phyloP scores from a whole-genome alignment of 2,329 filamentous ascomycete genomes.

The Camptophora hylomeconis region DNA sequence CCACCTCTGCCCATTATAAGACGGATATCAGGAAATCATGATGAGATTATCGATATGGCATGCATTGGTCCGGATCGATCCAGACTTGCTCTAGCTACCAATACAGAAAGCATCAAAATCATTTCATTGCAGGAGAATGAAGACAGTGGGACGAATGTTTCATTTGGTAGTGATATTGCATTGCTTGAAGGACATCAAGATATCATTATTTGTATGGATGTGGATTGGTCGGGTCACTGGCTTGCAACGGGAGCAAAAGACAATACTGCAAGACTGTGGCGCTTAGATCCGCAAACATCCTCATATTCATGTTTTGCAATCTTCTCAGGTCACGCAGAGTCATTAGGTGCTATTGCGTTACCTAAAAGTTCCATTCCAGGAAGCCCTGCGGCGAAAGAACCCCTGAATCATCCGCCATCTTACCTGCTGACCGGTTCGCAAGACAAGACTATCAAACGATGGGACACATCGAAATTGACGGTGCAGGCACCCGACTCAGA shows the following conservation, averaged over 20 bases:
- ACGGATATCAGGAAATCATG: conserved; percentile 87
- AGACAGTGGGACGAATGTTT: conserved; percentile 21
- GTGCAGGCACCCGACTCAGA: conserved; percentile 29
- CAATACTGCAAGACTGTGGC: conserved; percentile 85
- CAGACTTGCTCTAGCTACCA: conserved; percentile 79
- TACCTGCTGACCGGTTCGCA: conserved; percentile 89
- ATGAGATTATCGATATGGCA: conserved; percentile 90
- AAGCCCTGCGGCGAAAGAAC: conserved; percentile 62
- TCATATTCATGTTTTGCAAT: conserved; percentile 69
- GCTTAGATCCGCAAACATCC: conserved; percentile 60
- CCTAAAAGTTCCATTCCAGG: conserved; percentile 56
- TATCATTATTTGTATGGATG: conserved; percentile 86
- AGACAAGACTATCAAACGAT: conserved; percentile 88
- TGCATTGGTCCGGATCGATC: conserved; percentile 73
- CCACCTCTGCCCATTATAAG: conserved; percentile 49
- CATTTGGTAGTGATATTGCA: conserved; percentile 77
- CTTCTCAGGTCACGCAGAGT: conserved; percentile 88
- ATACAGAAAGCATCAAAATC: conserved; percentile 83
- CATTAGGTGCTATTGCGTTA: conserved; percentile 76
- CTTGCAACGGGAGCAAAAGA: conserved; percentile 93
- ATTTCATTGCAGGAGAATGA: conserved; percentile 49
- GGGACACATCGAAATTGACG: conserved; percentile 60
- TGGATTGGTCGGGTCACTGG: conserved; percentile 96
- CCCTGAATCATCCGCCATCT: conserved; percentile 64
- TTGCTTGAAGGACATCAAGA: conserved; percentile 83